A percentile compares a stretch with the other conserved stretches of the same genome.
These are phyloP conservation scores for Acer campestre DNA, from an alignment of 345 rosid species.

Conservation along the genomic window DNA sequence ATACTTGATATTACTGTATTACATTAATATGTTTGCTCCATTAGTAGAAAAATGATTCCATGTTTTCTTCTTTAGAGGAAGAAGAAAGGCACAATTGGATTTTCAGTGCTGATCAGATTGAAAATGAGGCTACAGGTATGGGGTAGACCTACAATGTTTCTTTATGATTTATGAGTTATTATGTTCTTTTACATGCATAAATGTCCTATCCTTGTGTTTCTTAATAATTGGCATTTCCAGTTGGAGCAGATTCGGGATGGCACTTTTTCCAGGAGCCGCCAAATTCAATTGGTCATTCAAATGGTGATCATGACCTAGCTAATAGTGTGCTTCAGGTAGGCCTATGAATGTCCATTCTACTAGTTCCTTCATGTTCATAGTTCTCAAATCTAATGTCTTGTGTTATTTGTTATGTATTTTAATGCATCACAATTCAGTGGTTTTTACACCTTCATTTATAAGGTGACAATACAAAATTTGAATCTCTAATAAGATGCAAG, in stretches of 20 bases:
- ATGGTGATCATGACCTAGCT: conserved; percentile 71
- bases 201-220: neutral
- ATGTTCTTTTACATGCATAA: neutral
- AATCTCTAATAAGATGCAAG: neutral
- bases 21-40: neutral
- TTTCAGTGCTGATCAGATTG: conserved; percentile 81
- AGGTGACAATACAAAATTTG: neutral
- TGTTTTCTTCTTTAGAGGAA: conserved; percentile 35
- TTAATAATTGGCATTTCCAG: conserved; percentile 28
- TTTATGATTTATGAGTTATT: conserved; percentile 7
- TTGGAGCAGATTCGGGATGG: conserved; percentile 58
- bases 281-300: conserved; percentile 78
- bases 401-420: neutral
- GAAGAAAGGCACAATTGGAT: conserved; percentile 64
- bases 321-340: conserved; percentile 73
- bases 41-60: neutral
- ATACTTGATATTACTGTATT: neutral
- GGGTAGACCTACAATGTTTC: neutral
- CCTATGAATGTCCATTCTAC: neutral
- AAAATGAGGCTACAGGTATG: conserved; percentile 54
- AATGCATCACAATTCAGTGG: neutral
- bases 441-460: neutral
- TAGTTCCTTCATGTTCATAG: neutral
- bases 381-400: neutral
- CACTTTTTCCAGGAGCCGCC: conserved; percentile 48